phyloP scores from a whole-genome alignment of 768 basidiomycete species.

The Tubosaeta sp. region DNA sequence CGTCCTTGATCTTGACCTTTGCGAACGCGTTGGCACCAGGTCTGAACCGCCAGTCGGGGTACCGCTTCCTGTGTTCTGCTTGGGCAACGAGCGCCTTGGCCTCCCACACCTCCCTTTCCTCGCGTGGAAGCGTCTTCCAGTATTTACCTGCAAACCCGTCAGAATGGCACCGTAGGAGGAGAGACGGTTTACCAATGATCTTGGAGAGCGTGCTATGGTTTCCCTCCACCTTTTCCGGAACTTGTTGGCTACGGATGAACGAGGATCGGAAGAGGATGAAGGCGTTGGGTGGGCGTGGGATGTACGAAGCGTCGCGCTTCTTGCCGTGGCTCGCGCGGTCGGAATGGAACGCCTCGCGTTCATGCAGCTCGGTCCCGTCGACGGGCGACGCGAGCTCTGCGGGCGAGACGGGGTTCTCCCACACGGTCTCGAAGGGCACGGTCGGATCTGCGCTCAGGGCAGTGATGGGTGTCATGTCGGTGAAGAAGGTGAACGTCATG shows the following conservation, averaged over 20 bases:
- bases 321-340: conserved; percentile 51
- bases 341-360: conserved; percentile 22
- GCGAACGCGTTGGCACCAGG: conserved; percentile 51
- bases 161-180: neutral
- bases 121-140: conserved; percentile 67
- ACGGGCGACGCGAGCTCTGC: conserved; percentile 13
- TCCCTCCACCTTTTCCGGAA: conserved; percentile 73
- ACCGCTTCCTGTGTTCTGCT: conserved; percentile 66
- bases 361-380: conserved; percentile 14
- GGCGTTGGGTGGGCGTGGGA: conserved; percentile 80
- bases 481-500: conserved; percentile 61
- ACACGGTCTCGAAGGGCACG: conserved; percentile 31
- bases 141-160: conserved; percentile 47
- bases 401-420: conserved; percentile 21
- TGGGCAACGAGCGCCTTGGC: conserved; percentile 66
- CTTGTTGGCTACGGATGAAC: conserved; percentile 70
- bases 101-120: conserved; percentile 74
- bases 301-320: conserved; percentile 67
- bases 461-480: conserved; percentile 53
- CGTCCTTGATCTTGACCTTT: conserved; percentile 37
- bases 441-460: conserved; percentile 38
- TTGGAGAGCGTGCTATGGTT: conserved; percentile 78
- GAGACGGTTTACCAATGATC: conserved; percentile 56
- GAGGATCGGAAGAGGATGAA: conserved; percentile 82
- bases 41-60: conserved; percentile 81